A percentile compares a stretch with the other conserved stretches of the same genome.
Evolutionary conservation across 345 rosid species (phyloP).

Genomic region (Brassica carinata): DNA sequence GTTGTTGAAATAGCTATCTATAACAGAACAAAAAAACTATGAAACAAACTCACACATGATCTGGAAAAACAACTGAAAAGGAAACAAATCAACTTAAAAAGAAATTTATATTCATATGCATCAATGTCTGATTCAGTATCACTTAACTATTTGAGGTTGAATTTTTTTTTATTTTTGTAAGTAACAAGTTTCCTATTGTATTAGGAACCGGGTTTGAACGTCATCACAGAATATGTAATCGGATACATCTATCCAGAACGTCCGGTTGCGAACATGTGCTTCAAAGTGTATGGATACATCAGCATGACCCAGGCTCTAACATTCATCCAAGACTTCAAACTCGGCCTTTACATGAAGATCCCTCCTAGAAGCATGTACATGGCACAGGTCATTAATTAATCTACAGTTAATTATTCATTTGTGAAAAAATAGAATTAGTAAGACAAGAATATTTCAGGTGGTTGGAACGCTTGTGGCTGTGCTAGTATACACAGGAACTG

Average conservation of each 20-base stretch:
- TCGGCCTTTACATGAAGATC: conserved; percentile 93
- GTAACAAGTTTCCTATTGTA: background rate
- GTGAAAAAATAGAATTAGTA: background rate
- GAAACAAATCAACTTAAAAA: background rate
- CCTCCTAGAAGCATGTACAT: conserved; percentile 85
- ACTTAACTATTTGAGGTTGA: background rate
- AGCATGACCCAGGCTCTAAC: conserved; percentile 79
- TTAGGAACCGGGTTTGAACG: conserved; percentile 65
- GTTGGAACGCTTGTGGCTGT: conserved; percentile 66
- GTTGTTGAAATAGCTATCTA: background rate
- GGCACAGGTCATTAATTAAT: conserved; percentile 40
- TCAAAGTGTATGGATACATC: conserved; percentile 87
- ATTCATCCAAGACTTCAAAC: conserved; percentile 74
- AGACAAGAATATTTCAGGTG: conserved; percentile 44
- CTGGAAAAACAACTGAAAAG: background rate
- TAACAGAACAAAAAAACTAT: background rate
- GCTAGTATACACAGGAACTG: conserved; percentile 56
- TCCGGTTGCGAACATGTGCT: conserved; percentile 92
- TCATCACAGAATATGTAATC: conserved; percentile 77
- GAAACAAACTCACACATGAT: background rate
- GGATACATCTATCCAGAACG: conserved; percentile 78
- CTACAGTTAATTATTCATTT: background rate
- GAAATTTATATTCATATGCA: background rate
- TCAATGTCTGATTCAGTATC: background rate
- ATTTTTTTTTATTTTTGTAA: background rate